Evolutionary conservation across 805 yeast species (phyloP).

Genomic region (Brettanomyces bruxellensis): DNA sequence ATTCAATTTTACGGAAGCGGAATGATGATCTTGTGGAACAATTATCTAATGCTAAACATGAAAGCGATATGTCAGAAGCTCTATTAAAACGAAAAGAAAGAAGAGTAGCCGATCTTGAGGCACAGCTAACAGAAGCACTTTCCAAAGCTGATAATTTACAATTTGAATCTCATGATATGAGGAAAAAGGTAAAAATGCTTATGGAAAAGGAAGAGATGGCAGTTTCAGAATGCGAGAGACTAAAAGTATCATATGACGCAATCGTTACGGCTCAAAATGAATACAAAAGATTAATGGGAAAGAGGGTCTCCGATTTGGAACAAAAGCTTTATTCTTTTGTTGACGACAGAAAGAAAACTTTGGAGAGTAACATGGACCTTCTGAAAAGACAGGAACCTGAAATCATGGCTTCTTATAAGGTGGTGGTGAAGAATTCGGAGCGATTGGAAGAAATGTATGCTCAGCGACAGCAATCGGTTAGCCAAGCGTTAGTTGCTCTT

Average conservation of each 20-base stretch:
- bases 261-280: conserved; percentile 40
- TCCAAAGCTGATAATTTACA: conserved; percentile 39
- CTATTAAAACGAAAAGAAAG: conserved; percentile 63
- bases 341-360: conserved; percentile 24
- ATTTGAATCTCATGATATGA: conserved; percentile 40
- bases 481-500: conserved; percentile 34
- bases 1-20: conserved; percentile 33
- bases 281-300: conserved; percentile 38
- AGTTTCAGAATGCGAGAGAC: conserved; percentile 44
- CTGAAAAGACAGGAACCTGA: conserved; percentile 40
- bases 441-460: conserved; percentile 41
- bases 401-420: conserved; percentile 39
- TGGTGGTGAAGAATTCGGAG: conserved; percentile 36
- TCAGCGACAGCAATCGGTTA: conserved; percentile 35
- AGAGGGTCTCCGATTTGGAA: conserved; percentile 32
- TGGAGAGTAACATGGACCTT: conserved; percentile 27
- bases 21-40: conserved; percentile 54
- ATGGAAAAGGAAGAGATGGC: conserved; percentile 36
- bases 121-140: conserved; percentile 38
- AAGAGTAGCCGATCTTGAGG: conserved; percentile 57
- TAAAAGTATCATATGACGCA: conserved; percentile 52
- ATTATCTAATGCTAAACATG: conserved; percentile 63
- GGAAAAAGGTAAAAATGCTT: conserved; percentile 38
- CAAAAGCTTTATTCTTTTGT: conserved; percentile 30
- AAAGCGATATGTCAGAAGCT: conserved; percentile 65